Evolutionary conservation across 179 eudicot species (phyloP).

Genomic region (Spinacia oleracea): DNA sequence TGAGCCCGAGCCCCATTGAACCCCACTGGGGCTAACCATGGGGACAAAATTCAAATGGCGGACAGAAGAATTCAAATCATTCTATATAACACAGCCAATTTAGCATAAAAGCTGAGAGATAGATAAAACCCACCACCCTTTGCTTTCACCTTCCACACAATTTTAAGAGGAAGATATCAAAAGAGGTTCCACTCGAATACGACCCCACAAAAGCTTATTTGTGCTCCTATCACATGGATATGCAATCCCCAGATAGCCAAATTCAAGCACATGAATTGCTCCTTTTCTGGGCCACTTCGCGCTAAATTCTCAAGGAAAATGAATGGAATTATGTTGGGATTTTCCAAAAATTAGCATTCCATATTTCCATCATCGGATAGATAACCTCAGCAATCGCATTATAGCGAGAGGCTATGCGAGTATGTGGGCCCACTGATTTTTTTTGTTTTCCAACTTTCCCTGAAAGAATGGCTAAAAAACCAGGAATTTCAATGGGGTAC

Average conservation of each 20-base stretch:
- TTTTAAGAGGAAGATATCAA: constrained; percentile 29
- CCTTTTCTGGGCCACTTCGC: constrained; percentile 35
- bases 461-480: not conserved
- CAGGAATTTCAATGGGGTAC: constrained; percentile 39
- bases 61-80: constrained; percentile 34
- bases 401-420: constrained; percentile 9
- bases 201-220: constrained; percentile 32
- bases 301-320: constrained; percentile 20
- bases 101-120: constrained; percentile 30
- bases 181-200: constrained; percentile 30
- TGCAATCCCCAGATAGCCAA: constrained; percentile 29
- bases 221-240: constrained; percentile 34
- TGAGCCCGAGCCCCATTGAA: constrained; percentile 12
- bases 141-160: constrained; percentile 27
- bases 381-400: constrained; percentile 21
- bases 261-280: constrained; percentile 32
- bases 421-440: constrained; percentile 7
- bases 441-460: not conserved
- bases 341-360: constrained; percentile 15
- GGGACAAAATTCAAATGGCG: constrained; percentile 31
- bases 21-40: constrained; percentile 26
- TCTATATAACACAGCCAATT: constrained; percentile 29
- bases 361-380: not conserved
- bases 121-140: constrained; percentile 22
- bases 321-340: constrained; percentile 28